Percentiles rank a stretch among this genome's conserved stretches.
phyloP scores from a whole-genome alignment of 202 grass and related monocot species.

The Schoenoplectus triqueter region DNA sequence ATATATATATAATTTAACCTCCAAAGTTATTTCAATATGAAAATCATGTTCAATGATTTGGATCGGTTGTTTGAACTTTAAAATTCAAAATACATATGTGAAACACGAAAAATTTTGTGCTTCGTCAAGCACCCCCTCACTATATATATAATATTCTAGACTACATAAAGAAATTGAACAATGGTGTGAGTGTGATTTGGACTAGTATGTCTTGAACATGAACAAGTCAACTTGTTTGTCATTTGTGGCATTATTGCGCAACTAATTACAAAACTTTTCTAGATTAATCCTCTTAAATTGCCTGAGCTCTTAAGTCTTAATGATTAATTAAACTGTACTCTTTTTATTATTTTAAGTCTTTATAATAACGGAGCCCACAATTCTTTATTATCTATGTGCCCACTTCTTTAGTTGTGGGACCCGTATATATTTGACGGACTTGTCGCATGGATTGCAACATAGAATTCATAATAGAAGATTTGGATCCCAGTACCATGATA shows the following conservation, averaged over 20 bases:
- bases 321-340: conserved; percentile 13
- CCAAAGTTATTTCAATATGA: too few species aligned
- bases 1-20: too few species aligned
- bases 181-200: not conserved
- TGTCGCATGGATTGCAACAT: not conserved
- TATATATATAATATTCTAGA: not conserved
- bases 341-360: not conserved
- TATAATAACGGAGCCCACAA: not conserved
- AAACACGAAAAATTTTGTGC: too few species aligned
- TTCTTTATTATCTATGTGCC: not conserved
- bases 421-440: not conserved
- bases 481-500: not conserved
- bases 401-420: not conserved
- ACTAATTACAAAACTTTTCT: conserved; percentile 35
- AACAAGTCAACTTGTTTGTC: conserved; percentile 30
- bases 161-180: not conserved
- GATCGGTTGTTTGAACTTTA: too few species aligned
- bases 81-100: too few species aligned
- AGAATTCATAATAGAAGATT: not conserved
- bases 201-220: not conserved
- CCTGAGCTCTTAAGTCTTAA: conserved; percentile 26
- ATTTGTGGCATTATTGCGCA: conserved; percentile 24
- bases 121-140: not conserved
- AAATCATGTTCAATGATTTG: too few species aligned
- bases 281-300: conserved; percentile 15